A percentile compares a stretch with the other conserved stretches of the same genome.
phyloP scores from a whole-genome alignment of 176 grass and related monocot species.

The Aegilops umbellulata region DNA sequence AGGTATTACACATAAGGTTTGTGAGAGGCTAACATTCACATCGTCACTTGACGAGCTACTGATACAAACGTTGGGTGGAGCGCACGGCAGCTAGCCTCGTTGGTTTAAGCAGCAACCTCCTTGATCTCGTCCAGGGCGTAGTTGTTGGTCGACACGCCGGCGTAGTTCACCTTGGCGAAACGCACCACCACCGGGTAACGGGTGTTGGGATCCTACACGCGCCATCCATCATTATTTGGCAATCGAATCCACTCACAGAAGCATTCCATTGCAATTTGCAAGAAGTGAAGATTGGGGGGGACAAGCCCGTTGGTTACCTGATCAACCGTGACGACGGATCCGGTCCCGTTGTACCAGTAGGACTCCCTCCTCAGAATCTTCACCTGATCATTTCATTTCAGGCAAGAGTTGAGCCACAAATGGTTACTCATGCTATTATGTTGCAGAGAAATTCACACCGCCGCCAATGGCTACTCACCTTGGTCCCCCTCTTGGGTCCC shows the following conservation, averaged over 20 bases:
- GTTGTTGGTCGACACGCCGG: constrained; percentile 93
- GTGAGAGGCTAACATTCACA: not conserved
- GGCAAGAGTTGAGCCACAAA: not conserved
- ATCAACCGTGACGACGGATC: constrained; percentile 77
- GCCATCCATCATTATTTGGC: not conserved
- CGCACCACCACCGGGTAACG: constrained; percentile 84
- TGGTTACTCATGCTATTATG: too few species aligned
- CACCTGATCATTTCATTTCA: constrained; percentile 42
- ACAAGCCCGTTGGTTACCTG: too few species aligned
- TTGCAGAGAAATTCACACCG: too few species aligned
- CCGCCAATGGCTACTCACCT: too few species aligned
- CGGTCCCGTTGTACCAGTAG: constrained; percentile 92
- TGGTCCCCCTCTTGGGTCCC: constrained; percentile 72
- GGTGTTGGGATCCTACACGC: constrained; percentile 63
- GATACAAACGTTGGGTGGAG: not conserved
- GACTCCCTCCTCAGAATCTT: constrained; percentile 96
- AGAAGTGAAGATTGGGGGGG: too few species aligned
- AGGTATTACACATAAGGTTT: constrained; percentile 37
- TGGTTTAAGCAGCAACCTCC: constrained; percentile 58
- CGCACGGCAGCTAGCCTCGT: not conserved
- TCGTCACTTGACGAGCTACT: not conserved
- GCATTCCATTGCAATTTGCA: not conserved
- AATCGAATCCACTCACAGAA: too few species aligned
- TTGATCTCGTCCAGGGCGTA: constrained; percentile 85
- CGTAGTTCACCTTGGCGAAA: constrained; percentile 86